Percentiles rank a stretch among this genome's conserved stretches.
These are phyloP conservation scores for Fonsecaea erecta DNA, from an alignment of 2,329 filamentous ascomycete genomes.

Conservation along the genomic window DNA sequence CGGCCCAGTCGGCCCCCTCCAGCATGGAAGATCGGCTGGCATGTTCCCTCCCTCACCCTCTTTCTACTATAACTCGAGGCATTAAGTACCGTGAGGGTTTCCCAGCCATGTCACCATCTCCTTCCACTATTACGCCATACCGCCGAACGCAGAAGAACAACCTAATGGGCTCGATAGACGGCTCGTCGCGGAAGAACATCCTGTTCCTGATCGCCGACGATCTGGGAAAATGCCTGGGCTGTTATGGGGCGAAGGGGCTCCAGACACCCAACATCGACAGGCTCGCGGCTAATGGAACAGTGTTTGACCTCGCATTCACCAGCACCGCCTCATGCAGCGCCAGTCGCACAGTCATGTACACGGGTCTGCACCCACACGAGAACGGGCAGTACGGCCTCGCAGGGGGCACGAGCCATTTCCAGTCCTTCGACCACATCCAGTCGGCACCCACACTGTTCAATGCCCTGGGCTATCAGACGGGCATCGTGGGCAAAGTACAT, in stretches of 20 bases:
- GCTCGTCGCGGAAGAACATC: constrained; percentile 38
- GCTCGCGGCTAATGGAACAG: constrained; percentile 46
- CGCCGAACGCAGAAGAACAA: too few species aligned
- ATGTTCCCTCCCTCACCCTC: too few species aligned
- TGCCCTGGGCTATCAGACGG: constrained; percentile 50
- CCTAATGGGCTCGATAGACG: too few species aligned
- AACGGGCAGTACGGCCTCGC: constrained; percentile 56
- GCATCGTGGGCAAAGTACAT: constrained; percentile 57
- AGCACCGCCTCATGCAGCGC: constrained; percentile 57
- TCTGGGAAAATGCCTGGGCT: constrained; percentile 47
- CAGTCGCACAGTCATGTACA: constrained; percentile 55
- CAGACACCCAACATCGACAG: constrained; percentile 50
- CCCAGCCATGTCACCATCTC: too few species aligned
- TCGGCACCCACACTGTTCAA: constrained; percentile 49
- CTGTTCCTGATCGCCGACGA: constrained; percentile 53
- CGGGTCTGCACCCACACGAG: constrained; percentile 54
- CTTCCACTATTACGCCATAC: too few species aligned
- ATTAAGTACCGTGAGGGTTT: too few species aligned
- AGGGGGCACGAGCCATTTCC: constrained; percentile 48
- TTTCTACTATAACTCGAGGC: too few species aligned
- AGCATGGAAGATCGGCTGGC: too few species aligned
- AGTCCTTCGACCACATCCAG: constrained; percentile 52
- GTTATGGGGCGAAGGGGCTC: constrained; percentile 43
- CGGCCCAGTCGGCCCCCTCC: too few species aligned
- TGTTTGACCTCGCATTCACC: constrained; percentile 50